A percentile compares a stretch with the other conserved stretches of the same genome.
Conservation (phyloP, 768 basidiomycete species). For the Boletellus sp. region DNA sequence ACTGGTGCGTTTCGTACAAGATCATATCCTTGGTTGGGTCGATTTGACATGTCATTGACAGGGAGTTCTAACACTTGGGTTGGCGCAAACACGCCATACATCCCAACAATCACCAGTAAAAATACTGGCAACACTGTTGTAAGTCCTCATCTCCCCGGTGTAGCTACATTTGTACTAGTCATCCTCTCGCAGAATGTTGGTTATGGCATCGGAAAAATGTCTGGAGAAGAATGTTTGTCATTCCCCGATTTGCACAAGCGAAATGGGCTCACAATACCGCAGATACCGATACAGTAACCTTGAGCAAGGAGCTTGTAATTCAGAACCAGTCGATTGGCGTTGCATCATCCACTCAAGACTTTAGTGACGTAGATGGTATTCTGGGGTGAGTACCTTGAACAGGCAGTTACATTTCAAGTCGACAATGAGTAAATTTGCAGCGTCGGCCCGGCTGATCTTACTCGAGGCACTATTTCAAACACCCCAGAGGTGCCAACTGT, state of each 20-base stretch:
- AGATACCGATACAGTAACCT: conserved; percentile 48
- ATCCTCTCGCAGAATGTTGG: conserved; percentile 39
- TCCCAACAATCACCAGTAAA: conserved; percentile 43
- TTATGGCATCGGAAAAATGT: conserved; percentile 54
- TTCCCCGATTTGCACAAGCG: not conserved
- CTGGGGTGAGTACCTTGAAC: conserved; percentile 36
- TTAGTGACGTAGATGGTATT: conserved; percentile 49
- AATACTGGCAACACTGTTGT: conserved; percentile 38
- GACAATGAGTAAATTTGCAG: conserved; percentile 20
- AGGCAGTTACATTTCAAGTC: not conserved
- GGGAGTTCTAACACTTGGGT: conserved; percentile 56
- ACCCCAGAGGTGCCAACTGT: conserved; percentile 46
- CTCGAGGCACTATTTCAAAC: conserved; percentile 40
- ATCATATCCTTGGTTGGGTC: not conserved
- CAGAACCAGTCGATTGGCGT: conserved; percentile 48
- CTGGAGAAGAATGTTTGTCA: conserved; percentile 47
- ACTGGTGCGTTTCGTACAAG: conserved; percentile 38
- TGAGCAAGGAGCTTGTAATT: conserved; percentile 39
- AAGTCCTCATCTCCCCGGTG: conserved; percentile 10
- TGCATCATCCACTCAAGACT: conserved; percentile 41
- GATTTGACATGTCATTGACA: conserved; percentile 5
- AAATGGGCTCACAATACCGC: not conserved
- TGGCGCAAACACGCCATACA: conserved; percentile 47
- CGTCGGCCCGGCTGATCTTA: conserved; percentile 51
- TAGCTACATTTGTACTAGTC: not conserved